These are phyloP conservation scores for Dunaliella sp. DNA, from an alignment of 139 green algal genomes.

Conservation along the genomic window DNA sequence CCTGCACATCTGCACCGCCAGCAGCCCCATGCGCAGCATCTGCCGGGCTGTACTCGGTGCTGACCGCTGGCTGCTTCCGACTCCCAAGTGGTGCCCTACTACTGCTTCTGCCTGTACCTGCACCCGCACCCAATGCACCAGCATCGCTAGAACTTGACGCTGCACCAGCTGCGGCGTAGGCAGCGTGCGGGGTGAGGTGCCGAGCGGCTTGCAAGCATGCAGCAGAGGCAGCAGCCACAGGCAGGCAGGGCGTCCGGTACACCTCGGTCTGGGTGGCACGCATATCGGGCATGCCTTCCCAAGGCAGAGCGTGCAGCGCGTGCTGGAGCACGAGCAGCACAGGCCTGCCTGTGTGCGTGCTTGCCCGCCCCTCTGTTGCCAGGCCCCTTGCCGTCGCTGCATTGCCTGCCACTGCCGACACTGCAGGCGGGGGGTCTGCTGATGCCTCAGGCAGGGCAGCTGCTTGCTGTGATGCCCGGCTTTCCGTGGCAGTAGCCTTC, in stretches of 20 bases:
- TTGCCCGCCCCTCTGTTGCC: background rate
- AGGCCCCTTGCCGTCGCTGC: too few species aligned
- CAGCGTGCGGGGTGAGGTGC: background rate
- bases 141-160: background rate
- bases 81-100: background rate
- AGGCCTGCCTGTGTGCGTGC: too few species aligned
- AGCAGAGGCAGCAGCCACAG: background rate
- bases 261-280: slow-evolving; percentile 21
- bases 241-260: slow-evolving; percentile 54
- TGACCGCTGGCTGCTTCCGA: slow-evolving; percentile 2
- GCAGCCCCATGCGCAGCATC: background rate
- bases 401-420: too few species aligned
- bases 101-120: too few species aligned
- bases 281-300: slow-evolving; percentile 65
- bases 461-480: too few species aligned
- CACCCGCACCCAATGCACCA: too few species aligned
- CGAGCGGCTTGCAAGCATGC: too few species aligned
- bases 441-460: too few species aligned
- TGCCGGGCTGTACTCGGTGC: slow-evolving; percentile 5
- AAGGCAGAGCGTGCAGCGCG: slow-evolving; percentile 67
- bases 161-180: background rate
- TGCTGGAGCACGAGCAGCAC: slow-evolving; percentile 64
- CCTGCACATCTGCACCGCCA: too few species aligned
- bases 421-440: too few species aligned
- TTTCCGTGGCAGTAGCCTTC: too few species aligned